These are phyloP conservation scores for Dittrichia graveolens DNA, from an alignment of 129 eudicot genomes.

Conservation along the genomic window DNA sequence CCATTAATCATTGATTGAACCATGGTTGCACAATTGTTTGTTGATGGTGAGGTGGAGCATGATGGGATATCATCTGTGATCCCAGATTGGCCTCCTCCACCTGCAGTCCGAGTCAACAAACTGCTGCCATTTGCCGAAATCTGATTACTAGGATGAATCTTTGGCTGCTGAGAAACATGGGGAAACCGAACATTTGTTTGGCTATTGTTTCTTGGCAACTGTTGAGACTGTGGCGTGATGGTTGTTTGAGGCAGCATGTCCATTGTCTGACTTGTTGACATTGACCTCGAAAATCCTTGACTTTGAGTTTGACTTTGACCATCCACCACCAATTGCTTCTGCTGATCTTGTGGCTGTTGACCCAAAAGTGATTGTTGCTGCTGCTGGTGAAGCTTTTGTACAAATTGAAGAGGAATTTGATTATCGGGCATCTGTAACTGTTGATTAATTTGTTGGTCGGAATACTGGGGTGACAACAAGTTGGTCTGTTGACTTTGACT, in stretches of 20 bases:
- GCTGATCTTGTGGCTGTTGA: constrained; percentile 14
- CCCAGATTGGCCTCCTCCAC: no score
- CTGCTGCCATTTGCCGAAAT: constrained; percentile 57
- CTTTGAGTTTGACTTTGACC: no score
- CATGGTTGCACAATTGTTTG: constrained; percentile 59
- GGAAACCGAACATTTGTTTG: constrained; percentile 54
- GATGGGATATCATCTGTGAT: constrained; percentile 91
- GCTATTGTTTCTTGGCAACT: constrained; percentile 51
- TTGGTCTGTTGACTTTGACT: constrained; percentile 50
- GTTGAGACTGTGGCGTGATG: constrained; percentile 49
- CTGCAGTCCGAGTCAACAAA: constrained; percentile 58
- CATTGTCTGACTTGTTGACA: constrained; percentile 48
- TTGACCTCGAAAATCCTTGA: constrained; percentile 58
- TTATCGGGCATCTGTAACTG: constrained; percentile 62
- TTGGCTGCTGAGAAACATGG: constrained; percentile 55
- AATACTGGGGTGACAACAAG: constrained; percentile 46
- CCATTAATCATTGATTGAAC: constrained; percentile 48
- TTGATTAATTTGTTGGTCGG: constrained; percentile 54
- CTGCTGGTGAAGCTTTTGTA: constrained; percentile 85
- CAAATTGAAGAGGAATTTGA: constrained; percentile 62
- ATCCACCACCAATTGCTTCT: no score
- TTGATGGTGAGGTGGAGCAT: constrained; percentile 94
- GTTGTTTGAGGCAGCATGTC: constrained; percentile 48
- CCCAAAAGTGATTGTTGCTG: constrained; percentile 57
- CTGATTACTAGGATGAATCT: constrained; percentile 56